Evolutionary conservation across 768 basidiomycete species (phyloP), one percentile per base, ranked within the genome.

Genomic region (Neoboletus brunneissimus): DNA sequence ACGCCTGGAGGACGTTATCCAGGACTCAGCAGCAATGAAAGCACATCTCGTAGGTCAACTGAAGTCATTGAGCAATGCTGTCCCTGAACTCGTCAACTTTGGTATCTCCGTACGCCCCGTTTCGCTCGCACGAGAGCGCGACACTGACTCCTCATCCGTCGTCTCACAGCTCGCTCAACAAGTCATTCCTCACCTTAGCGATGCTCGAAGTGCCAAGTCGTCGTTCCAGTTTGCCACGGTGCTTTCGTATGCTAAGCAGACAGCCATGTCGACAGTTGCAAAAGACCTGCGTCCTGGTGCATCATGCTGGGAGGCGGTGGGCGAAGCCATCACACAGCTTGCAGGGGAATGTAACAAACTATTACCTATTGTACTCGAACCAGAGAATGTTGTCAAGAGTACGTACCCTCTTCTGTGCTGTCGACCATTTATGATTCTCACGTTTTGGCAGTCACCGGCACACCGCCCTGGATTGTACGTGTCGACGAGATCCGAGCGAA

Each of bases 71-170:
- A 84, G 82, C 64, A 85, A 88, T 54, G 76, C 81, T 29, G 85
- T 92, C 1, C 84, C 87, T 1, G 90, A 91, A 57, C 81, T 94
- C 11, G 87, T 94, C 60, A 92, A 95, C 72, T 91, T 96, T 68
- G 92, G 92, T 67, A 90, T 97, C 53, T 89, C 90, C 51, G 93
- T 92, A 57, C 52, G 86, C 69, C 10, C 42, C 15, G 32, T 46
- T 50, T 6, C 29, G 27, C 10, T 13, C 27, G 15, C 16, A 25
- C 29, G 13, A 35, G 44, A 20, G 22, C 9, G 8, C 7, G 16
- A 37, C 5, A 25, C 32, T 57, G 34, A 66, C 34, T 22, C 16
- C 57, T 48, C 6, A 4, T 12, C 7, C 15, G 23, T 25, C 50
- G n/a, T 18, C 32, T 40, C 55, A 0, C 51, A 95, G 92, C 82